Evolutionary conservation across 352 stramenopile species (phyloP), one percentile per base, ranked within the genome.

Genomic region (Globisporangium cystogenes): DNA sequence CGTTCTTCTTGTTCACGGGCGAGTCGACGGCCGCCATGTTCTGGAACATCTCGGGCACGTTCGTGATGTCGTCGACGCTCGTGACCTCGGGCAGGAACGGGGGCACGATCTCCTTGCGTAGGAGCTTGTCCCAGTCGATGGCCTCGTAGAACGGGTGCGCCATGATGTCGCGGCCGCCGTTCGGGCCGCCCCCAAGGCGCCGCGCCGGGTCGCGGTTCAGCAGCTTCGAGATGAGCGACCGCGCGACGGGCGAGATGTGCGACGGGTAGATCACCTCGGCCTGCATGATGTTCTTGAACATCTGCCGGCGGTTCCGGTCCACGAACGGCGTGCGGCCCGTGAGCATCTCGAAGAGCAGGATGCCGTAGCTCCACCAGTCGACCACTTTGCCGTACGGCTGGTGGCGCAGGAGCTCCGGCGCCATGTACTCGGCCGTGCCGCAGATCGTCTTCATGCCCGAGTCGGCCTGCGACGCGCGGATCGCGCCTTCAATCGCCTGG

Each of bases 211-310:
- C 87, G 55, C 97, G 97, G 49, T 96, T 93, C 36, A 99, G 67
- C 48, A 99, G 62, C 64, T 90, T 92, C 7, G 80, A 86, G 61
- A 95, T 95, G 18, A 93, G 49, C 35, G 78, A 90, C 10, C 81
- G 72, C 2, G 81, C 82, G 3, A 72, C 59, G 1, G 82, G 71
- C 0, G 81, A 90, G 59, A 95, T 93, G 68, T 95, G 86, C 42
- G 85, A 86, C 5, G 85, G 85, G 37, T 95, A 95, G 51, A 93
- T 92, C 26, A 93, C 82, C 39, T 95, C 85, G 0, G 79, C 82
- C 53, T 90, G 77, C 82, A 93, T 93, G 53, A 95, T 95, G 61
- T 95, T 95, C 60, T 95, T 95, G 64, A 95, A 95, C 85, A 95
- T 95, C 51, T 91, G 82, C 11, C 85, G 71, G 7, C 85, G 85